Percentiles rank a stretch among this genome's conserved stretches.
Conservation (phyloP, 768 basidiomycete species). For the Sporobolomyces phaffii region DNA sequence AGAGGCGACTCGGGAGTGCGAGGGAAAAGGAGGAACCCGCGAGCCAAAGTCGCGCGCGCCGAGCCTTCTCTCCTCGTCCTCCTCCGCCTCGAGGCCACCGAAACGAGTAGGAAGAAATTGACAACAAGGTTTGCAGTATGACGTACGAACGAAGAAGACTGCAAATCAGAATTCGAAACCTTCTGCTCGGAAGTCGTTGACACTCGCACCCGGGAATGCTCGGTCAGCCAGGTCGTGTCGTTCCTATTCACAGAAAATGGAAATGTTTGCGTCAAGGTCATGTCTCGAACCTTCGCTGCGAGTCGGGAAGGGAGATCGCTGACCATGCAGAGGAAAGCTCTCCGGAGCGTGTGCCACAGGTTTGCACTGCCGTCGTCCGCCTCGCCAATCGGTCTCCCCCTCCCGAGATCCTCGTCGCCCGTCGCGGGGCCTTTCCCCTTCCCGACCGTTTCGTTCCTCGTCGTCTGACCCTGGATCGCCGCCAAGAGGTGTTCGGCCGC, state of each 20-base stretch:
- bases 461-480: conserved; percentile 65
- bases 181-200: conserved; percentile 69
- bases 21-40: no score
- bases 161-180: conserved; percentile 75
- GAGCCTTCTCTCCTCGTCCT: no score
- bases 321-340: conserved; percentile 76
- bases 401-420: not conserved
- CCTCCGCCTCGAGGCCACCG: no score
- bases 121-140: no score
- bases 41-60: no score
- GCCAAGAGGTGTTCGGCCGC: conserved; percentile 92
- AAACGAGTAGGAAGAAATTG: no score
- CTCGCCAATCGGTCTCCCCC: conserved; percentile 41
- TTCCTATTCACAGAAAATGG: conserved; percentile 53
- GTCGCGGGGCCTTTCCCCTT: conserved; percentile 13
- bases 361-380: conserved; percentile 70
- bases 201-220: conserved; percentile 59
- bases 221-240: conserved; percentile 74
- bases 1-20: no score
- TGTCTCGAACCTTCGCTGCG: no score
- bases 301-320: conserved; percentile 37
- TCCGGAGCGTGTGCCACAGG: conserved; percentile 81
- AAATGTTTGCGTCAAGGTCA: no score
- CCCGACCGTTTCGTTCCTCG: conserved; percentile 15
- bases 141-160: no score